These are phyloP conservation scores for Microthlaspi erraticum DNA, from an alignment of 345 rosid species.

Conservation along the genomic window DNA sequence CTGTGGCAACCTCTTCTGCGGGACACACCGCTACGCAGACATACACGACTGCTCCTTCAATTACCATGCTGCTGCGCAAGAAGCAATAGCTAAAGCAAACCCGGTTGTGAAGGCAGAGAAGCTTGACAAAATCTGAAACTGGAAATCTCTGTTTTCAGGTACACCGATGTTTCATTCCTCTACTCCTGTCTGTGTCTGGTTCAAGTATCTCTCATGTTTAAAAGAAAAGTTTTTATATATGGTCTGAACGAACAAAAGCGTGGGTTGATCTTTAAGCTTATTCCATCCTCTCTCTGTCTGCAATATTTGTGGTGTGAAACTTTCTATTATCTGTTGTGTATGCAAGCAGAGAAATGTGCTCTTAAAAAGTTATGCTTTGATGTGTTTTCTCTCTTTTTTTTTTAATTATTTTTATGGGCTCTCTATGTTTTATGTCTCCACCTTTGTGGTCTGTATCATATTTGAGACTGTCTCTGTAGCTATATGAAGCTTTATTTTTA, in stretches of 20 bases:
- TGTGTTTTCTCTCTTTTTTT: constrained; percentile 34
- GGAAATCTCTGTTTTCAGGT: constrained; percentile 26
- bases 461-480: constrained; percentile 30
- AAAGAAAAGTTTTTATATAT: constrained; percentile 28
- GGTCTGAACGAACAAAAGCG: constrained; percentile 27
- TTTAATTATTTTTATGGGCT: constrained; percentile 38
- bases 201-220: constrained; percentile 38
- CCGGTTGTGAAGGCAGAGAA: constrained; percentile 91
- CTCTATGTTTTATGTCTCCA: constrained; percentile 16
- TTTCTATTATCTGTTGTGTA: constrained; percentile 38
- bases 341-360: constrained; percentile 37
- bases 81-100: constrained; percentile 86
- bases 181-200: constrained; percentile 39
- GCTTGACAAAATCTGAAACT: constrained; percentile 76
- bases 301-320: constrained; percentile 40
- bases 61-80: constrained; percentile 76
- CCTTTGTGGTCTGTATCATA: constrained; percentile 37
- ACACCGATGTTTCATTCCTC: constrained; percentile 15
- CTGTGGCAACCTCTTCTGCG: constrained; percentile 79
- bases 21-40: constrained; percentile 85
- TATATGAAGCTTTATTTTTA: constrained; percentile 18
- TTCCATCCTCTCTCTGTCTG: constrained; percentile 32
- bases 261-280: constrained; percentile 35
- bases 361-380: constrained; percentile 32
- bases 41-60: constrained; percentile 80